Evolutionary conservation across 2,329 filamentous ascomycete species (phyloP), one percentile per base, ranked within the genome.

Genomic region (Periglandula ipomoeae): DNA sequence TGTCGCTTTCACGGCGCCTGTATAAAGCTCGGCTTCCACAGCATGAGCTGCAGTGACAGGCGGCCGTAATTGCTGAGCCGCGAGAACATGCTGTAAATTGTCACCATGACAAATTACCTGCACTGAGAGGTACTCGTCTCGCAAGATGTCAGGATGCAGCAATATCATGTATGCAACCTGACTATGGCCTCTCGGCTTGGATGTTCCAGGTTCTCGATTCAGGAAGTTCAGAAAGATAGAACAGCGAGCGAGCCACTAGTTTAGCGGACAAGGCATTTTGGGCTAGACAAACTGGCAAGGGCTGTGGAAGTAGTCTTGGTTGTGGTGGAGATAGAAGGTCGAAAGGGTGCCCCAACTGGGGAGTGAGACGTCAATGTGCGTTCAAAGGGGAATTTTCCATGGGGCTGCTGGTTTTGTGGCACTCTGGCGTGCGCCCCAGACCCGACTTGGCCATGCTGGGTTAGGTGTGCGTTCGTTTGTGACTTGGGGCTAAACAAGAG

Each of bases 161-260:
- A 19, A 19, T 24, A n/a, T 15, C 38, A 9, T 27, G 20, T 11
- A 8, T 26, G 23, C 11, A 30, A 44, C 24, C n/a, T 41, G 38
- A 4, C 38, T 19, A 13, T 10, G 24, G 35, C 15, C 38, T 37
- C 46, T 47, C 40, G 40, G 44, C 46, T 50, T 47, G 50, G 47
- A 53, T 48, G 44, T 43, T 37, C 53, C 49, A 50, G 49, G 43
- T 48, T 43, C 32, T 58, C 53, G 48, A 52, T 54, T 53, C 52
- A 55, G 55, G 58, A 61, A 61, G 55, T 51, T 58, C 58, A 55
- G 60, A 63, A 63, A 60, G 55, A 56, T 52, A 59, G 61, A 64
- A 63, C 56, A 51, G 49, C 54, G 50, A 52, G 49, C 46, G 49
- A 54, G 50, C 56, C 51, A 44, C 52, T 53, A 32, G 11, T 32